Evolutionary conservation across 2,329 filamentous ascomycete genomes (phyloP).

Genomic region (Fonsecaea multimorphosa): DNA sequence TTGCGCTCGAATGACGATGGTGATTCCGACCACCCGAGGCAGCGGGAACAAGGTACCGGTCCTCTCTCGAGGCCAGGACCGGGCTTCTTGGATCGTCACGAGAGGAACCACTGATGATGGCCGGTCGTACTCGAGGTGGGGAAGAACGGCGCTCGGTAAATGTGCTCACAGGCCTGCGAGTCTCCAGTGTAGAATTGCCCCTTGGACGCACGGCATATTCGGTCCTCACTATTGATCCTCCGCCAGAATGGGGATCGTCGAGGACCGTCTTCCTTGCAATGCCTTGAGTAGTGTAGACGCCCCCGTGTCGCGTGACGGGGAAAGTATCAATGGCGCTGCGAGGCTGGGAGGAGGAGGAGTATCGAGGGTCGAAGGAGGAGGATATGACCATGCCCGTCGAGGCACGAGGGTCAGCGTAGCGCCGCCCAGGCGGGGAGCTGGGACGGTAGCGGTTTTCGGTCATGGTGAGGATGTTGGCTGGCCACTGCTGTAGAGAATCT

Average conservation of each 20-base stretch:
- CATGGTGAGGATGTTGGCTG: slow-evolving; percentile 24
- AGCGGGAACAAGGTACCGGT: slow-evolving; percentile 37
- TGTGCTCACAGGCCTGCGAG: slow-evolving; percentile 36
- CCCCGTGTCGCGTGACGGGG: slow-evolving; percentile 28
- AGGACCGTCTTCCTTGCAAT: slow-evolving; percentile 36
- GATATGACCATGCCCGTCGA: slow-evolving; percentile 37
- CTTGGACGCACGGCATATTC: slow-evolving; percentile 40
- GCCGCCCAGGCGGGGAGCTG: slow-evolving; percentile 29
- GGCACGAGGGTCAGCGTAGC: slow-evolving; percentile 33
- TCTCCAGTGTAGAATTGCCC: slow-evolving; percentile 37
- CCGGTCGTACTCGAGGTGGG: slow-evolving; percentile 38
- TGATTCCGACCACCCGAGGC: slow-evolving; percentile 29
- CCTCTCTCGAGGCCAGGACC: slow-evolving; percentile 24
- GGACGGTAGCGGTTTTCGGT: slow-evolving; percentile 35
- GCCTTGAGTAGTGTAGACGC: slow-evolving; percentile 35
- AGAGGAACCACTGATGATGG: slow-evolving; percentile 28
- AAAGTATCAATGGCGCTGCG: slow-evolving; percentile 29
- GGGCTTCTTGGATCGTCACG: slow-evolving; percentile 35
- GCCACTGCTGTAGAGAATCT: neutral
- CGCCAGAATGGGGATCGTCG: slow-evolving; percentile 32
- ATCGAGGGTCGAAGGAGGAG: slow-evolving; percentile 37
- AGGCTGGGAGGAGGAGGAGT: slow-evolving; percentile 27
- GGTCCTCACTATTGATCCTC: slow-evolving; percentile 34
- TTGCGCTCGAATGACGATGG: slow-evolving; percentile 38
- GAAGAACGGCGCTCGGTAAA: slow-evolving; percentile 33